Evolutionary conservation across 768 basidiomycete species (phyloP), one percentile per base, ranked within the genome.

Genomic region (Suillus cothurnatus): DNA sequence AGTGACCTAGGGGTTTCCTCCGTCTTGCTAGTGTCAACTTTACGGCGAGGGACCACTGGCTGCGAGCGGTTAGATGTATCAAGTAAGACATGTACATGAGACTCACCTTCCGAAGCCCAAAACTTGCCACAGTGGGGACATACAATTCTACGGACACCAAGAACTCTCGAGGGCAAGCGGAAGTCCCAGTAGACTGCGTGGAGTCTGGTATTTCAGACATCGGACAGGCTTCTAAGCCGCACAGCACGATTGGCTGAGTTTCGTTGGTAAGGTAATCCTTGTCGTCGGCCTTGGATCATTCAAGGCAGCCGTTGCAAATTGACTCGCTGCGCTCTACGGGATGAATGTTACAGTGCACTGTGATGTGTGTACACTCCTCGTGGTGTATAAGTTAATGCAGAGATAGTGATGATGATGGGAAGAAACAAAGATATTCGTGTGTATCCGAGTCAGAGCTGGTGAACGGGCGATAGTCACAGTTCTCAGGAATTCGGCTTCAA

Each of bases 61-160:
- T 86, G 70, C 68, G 64, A 67, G 28, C 11, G 19, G 26, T 59
- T 59, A 59, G 58, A 59, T 23, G 19, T 8, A 41, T 11, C 56
- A 59, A 56, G 26, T 52, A 12, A n/a, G 57, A 63, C 43, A 61
- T n/a, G 55, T n/a, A 5, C 14, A 21, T 39, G 63, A 62, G n/a
- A 66, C 76, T 56, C 64, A 88, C 90, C 84, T 88, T 91, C 63
- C 86, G 85, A 49, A 88, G 73, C 31, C 81, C 78, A 41, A 81
- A 73, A 47, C 81, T 81, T 6, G 85, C 82, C 43, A 82, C 76
- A 39, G 81, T 79, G 17, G 88, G 86, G 23, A 91, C 78, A 68
- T 86, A 89, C 31, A 92, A 77, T 69, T 91, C 87, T 11, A 83
- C 85, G 59, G 84, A 82, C 62, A 88, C 82, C 64, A 86, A 81